Base-by-base conservation (phyloP, 352 stramenopile species). In the Globisporangium solare region DNA sequence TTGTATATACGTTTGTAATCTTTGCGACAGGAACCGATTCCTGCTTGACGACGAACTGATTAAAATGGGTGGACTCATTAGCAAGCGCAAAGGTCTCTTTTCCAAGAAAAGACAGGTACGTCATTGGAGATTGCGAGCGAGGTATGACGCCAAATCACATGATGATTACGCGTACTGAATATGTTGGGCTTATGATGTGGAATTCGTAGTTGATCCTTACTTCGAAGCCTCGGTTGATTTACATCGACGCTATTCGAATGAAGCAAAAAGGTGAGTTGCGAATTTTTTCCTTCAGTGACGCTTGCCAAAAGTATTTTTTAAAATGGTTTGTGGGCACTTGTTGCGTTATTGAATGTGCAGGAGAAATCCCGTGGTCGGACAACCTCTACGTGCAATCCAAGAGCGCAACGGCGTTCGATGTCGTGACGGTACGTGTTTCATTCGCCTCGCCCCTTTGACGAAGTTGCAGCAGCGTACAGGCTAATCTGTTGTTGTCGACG, bases 181-280 rank as follows among this genome's bases (percentile, higher is more conserved):
- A 4, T 55, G 21, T 47, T 21, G n/a, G 6, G 41, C 21, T 42
- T 35, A 35, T 35, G 27, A 35, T 35, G 27, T 10, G 27, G 27
- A 35, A 20, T 13, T 20, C 12, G 7, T 53, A 89, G 70, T 67
- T 95, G 51, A 90, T 95, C 56, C 63, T 95, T 53, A 95, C 85
- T 27, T 93, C 85, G 0, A 87, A 83, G 65, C 85, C 85, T 35
- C 83, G 85, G 40, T 66, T 95, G 68, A 95, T 95, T 63, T 95
- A 95, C 80, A 95, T 95, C 63, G 85, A 95, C 56, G 74, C 85
- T 48, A 93, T 93, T 72, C 85, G 85, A 76, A 95, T 93, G 85
- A 86, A 86, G 70, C 85, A 95, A 70, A 93, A 95, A 66, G 83
- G 70, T 75, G 27, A 35, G 27, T 35, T 35, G 27, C 7, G 5